Base-by-base conservation (phyloP, 2,329 filamentous ascomycete genomes). In the Bertia moriformis region DNA sequence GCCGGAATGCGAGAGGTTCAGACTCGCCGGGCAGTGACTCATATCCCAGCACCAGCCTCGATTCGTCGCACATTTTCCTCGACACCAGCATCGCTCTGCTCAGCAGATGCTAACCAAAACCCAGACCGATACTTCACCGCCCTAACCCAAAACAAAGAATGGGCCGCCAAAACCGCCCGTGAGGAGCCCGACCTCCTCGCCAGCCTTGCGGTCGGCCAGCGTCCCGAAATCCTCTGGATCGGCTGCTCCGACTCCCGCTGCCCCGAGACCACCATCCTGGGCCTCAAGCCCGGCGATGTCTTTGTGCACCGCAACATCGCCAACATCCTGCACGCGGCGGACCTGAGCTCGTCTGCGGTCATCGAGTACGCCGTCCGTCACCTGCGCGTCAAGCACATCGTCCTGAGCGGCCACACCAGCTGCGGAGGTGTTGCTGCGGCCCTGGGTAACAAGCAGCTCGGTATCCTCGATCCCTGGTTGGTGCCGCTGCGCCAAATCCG, bases 261-360 rank as follows among this genome's bases (percentile, higher is more conserved):
- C 48, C 85, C 86, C 1, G 86, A 91, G 59, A 89, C 83, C 4
- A 86, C 78, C 38, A 71, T 93, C 51, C 71, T 88, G 19, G 78
- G 81, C 51, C 69, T 86, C 42, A 70, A 84, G 51, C 83, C 85
- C 3, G 85, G 86, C 42, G 84, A 93, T 50, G 78, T 93, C 48
- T 93, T 93, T 57, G 81, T 86, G 39, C 85, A 93, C 66, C 82
- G 86, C 55, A 93, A 93, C 65, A 88, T 93, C 56, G 85, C 83
- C 59, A 93, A 93, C 63, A 74, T 89, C 51, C 62, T 93, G 45
- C 75, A 77, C 41, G 65, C 77, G 15, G 77, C 75, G 49, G 86
- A 93, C 56, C 71, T 89, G 56, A 84, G 75, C 61, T 77, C 78
- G 22, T 69, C 75, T 10, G 73, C 76, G 40, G 84, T 89, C 36